Evolutionary conservation across 495 filamentous ascomycete genomes (phyloP), one percentile per base, ranked within the genome.

Genomic region (Hypoxylon crocopeplum): DNA sequence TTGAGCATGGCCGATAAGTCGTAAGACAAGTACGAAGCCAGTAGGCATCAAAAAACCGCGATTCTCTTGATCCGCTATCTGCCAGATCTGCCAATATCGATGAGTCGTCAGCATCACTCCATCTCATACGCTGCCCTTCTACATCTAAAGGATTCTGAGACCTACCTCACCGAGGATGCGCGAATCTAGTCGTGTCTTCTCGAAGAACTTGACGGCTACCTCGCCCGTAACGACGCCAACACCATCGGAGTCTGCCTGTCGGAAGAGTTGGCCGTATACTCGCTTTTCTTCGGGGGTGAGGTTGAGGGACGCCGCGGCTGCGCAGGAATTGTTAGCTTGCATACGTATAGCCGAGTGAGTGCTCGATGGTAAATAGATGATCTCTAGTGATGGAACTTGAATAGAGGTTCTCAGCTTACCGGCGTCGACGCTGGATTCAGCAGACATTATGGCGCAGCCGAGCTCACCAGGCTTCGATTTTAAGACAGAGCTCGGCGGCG

Each of bases 41-140:
- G 90, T 81, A 2, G 90, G 91, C 32, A 91, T 96, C 68, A 98
- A 81, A 45, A 97, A 86, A 54, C 95, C 94, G 56, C 92, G 84
- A 75, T 98, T 98, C 75, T 97, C 93, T 62, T 84, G 91, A 75
- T 98, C 94, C 49, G 94, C 95, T 69, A 98, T 93, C 75, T 97
- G 92, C 94, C 94, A 98, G 83, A 98, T 97, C 91, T 95, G 75
- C 46, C 67, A 60, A 48, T 38, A 34, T 53, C 13, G 20, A 41
- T 5, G 44, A 56, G 10, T 37, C 55, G 52, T 66, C 36, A 68
- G 64, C 37, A 63, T 46, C 8, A 32, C 25, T 32, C 20, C 11
- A 38, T 19, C 21, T 34, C 3, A 12, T 44, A 27, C 32, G 19
- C 47, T 7, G 25, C 47, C 34, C 21, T 22, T 13, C 20, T 11